Evolutionary conservation across 2,329 filamentous ascomycete genomes (phyloP).

Genomic region (Verticillium tricorpus): DNA sequence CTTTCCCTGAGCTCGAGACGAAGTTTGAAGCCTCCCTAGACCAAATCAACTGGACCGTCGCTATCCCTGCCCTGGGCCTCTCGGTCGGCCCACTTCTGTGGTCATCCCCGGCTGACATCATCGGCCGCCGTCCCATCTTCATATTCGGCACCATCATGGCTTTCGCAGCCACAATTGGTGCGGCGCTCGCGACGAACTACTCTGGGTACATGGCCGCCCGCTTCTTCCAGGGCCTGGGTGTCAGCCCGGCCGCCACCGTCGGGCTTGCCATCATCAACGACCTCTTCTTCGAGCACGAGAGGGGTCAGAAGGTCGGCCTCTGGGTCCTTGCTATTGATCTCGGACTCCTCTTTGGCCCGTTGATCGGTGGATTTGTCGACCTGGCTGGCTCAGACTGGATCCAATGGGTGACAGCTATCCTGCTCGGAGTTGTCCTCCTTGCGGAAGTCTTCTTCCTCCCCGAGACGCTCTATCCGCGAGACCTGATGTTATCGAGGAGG

Average conservation of each 20-base stretch:
- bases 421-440: slow-evolving; percentile 43
- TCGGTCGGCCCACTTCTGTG: slow-evolving; percentile 46
- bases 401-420: slow-evolving; percentile 49
- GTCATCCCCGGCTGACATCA: slow-evolving; percentile 43
- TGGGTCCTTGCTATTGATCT: slow-evolving; percentile 54
- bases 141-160: slow-evolving; percentile 32
- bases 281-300: slow-evolving; percentile 52
- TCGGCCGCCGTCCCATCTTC: slow-evolving; percentile 46
- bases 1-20: slow-evolving; percentile 43
- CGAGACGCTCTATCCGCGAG: slow-evolving; percentile 52
- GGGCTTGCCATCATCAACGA: slow-evolving; percentile 51
- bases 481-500: slow-evolving; percentile 34
- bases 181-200: slow-evolving; percentile 31
- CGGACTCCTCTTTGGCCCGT: slow-evolving; percentile 40
- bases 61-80: slow-evolving; percentile 44
- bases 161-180: slow-evolving; percentile 26
- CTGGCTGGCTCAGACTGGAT: slow-evolving; percentile 45
- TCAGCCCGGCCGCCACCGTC: slow-evolving; percentile 48
- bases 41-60: slow-evolving; percentile 51
- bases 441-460: slow-evolving; percentile 46
- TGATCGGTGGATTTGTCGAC: slow-evolving; percentile 46
- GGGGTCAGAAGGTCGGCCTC: slow-evolving; percentile 49
- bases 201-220: slow-evolving; percentile 51
- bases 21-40: slow-evolving; percentile 38
- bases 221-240: slow-evolving; percentile 54